Conservation (phyloP, 2,329 filamentous ascomycete species). For the Cucurbitaria berberidis region DNA sequence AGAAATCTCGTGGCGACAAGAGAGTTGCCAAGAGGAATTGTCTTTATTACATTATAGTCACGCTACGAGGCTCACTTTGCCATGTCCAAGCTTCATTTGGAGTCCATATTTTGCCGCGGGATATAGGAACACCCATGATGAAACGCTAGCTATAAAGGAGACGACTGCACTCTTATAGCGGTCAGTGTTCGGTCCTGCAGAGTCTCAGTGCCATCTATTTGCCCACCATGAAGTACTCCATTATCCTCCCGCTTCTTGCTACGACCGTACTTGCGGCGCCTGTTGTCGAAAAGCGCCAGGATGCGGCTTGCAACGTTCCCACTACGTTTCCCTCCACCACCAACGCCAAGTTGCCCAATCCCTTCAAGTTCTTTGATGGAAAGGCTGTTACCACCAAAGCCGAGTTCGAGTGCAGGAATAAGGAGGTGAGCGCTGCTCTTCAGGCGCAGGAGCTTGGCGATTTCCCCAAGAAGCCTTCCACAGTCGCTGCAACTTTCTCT, state of each 20-base stretch:
- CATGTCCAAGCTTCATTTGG: constrained; percentile 32
- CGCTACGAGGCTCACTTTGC: constrained; percentile 28
- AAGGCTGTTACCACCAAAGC: constrained; percentile 43
- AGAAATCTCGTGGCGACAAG: constrained; percentile 9
- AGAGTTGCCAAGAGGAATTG: constrained; percentile 29
- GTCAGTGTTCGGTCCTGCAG: constrained; percentile 10
- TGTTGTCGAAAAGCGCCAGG: constrained; percentile 38
- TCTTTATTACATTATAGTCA: constrained; percentile 40
- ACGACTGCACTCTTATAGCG: background rate
- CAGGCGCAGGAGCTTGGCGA: constrained; percentile 48
- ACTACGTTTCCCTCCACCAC: constrained; percentile 37
- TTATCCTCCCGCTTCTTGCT: constrained; percentile 38
- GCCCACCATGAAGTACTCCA: constrained; percentile 42
- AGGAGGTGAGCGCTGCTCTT: constrained; percentile 44
- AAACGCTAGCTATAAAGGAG: constrained; percentile 20
- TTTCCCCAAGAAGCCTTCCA: constrained; percentile 45
- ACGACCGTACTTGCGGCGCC: constrained; percentile 39
- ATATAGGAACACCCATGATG: constrained; percentile 15
- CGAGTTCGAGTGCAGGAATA: constrained; percentile 46
- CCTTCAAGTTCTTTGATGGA: constrained; percentile 49
- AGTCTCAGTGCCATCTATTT: constrained; percentile 8
- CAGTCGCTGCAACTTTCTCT: constrained; percentile 41
- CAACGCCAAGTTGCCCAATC: constrained; percentile 46
- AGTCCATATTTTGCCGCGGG: constrained; percentile 31
- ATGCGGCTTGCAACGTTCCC: constrained; percentile 36